These are phyloP conservation scores for Bodo saltans DNA, from an alignment of 78 protist genomes.

Conservation along the genomic window DNA sequence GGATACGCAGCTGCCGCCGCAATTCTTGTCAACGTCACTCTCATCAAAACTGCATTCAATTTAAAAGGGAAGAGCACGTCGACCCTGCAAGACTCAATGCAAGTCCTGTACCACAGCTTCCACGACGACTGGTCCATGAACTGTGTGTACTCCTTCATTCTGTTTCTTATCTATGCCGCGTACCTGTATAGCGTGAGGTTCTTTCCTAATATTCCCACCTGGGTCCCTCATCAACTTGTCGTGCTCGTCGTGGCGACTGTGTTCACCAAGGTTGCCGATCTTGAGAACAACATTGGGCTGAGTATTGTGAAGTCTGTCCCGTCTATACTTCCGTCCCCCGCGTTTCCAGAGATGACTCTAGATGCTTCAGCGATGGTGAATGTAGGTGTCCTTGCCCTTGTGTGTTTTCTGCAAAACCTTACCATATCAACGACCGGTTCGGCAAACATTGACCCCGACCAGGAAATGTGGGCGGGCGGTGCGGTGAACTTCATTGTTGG, in stretches of 20 bases:
- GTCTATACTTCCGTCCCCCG: neutral
- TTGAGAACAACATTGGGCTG: conserved; percentile 11
- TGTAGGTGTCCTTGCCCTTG: neutral
- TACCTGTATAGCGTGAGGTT: neutral
- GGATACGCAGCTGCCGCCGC: neutral
- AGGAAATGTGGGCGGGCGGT: neutral
- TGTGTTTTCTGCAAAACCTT: neutral
- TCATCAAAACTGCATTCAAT: neutral
- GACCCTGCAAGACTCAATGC: neutral
- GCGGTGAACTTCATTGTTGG: neutral
- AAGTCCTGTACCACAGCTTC: neutral
- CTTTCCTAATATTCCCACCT: neutral
- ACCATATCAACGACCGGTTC: neutral
- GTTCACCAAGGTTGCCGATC: conserved; percentile 22
- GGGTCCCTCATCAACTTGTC: conserved; percentile 46
- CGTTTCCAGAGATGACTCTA: neutral
- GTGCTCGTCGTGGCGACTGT: conserved; percentile 48
- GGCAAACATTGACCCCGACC: neutral
- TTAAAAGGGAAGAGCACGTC: neutral
- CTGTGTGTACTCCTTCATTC: neutral
- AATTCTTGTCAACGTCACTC: neutral
- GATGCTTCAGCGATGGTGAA: neutral
- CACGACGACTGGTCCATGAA: neutral
- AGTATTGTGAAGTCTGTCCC: neutral
- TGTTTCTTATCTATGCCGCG: neutral